Base-by-base conservation (phyloP, 805 yeast species). In the Helenozyma rhizophorensis region DNA sequence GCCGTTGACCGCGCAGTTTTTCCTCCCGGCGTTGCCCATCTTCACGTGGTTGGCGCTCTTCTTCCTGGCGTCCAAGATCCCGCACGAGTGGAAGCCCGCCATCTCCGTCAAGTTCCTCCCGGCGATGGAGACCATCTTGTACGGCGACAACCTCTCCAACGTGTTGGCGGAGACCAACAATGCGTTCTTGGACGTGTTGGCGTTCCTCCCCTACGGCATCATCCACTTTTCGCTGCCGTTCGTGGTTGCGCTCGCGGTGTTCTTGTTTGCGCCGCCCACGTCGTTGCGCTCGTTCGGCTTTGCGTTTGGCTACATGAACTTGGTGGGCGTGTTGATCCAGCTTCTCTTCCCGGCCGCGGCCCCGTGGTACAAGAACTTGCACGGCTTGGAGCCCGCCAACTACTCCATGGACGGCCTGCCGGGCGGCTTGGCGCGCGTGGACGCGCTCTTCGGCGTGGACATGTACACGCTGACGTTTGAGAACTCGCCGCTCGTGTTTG, bases 201-300 rank as follows among this genome's bases (percentile, higher is more conserved):
- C 97, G 4, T 89, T 96, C 96, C 60, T 90, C 24, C 97, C 98
- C 2, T 90, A 90, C 54, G 98, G 98, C 2, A 54, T 93, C 10
- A 68, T 85, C 37, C 98, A 90, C 62, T 90, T 85, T 51, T 78
- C 84, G n/a, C 74, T 86, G 10, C 97, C 98, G 3, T 87, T 89
- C 53, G 76, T 90, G 4, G 84, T 85, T 25, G 90, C 97, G 0
- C 75, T 68, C 2, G 53, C 88, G 32, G 60, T 86, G 30, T 90
- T 87, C 50, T 43, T 93, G 18, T 93, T 87, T 70, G 96, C 86
- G 0, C 97, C 97, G 8, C 98, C 98, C 28, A 80, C 83, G 9
- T 68, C 87, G 4, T 62, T 90, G 25, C 76, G 94, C 39, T 76
- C 85, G 6, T 90, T 81, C 60, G 95, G 87, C 2, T 85, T 88